A percentile compares a stretch with the other conserved stretches of the same genome.
Evolutionary conservation across 1,284 basidiomycete species (phyloP).

Genomic region (Puccinia brachypodii): DNA sequence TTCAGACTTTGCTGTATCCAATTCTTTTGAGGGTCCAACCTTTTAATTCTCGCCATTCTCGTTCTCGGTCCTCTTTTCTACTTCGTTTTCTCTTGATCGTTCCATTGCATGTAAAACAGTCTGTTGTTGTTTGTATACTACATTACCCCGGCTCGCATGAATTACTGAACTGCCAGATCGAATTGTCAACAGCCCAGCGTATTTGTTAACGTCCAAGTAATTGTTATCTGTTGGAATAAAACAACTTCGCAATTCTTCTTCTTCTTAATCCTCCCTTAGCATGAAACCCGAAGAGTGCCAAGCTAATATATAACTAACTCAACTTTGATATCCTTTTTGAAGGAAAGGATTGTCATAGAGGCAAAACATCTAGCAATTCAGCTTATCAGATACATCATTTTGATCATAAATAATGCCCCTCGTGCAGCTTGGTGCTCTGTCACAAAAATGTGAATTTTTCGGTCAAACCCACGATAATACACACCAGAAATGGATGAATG

Average conservation of each 20-base stretch:
- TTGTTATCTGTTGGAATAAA: background rate
- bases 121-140: constrained; percentile 25
- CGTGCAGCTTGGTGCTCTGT: no score
- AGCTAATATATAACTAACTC: no score
- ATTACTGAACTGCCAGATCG: background rate
- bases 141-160: background rate
- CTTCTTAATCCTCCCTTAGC: no score
- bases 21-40: background rate
- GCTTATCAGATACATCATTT: no score
- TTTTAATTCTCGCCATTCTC: constrained; percentile 5
- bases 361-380: no score
- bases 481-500: no score
- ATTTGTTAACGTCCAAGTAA: constrained; percentile 4
- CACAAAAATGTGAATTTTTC: no score
- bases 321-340: no score
- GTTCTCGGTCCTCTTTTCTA: background rate
- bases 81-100: background rate
- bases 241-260: background rate
- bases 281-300: no score
- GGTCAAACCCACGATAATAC: no score
- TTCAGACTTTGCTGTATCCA: constrained; percentile 8
- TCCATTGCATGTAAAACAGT: constrained; percentile 26
- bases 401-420: no score
- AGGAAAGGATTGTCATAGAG: no score
- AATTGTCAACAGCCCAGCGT: background rate